Evolutionary conservation across 73 alveolate genomes (phyloP).

Genomic region (Stentor roeselii): DNA sequence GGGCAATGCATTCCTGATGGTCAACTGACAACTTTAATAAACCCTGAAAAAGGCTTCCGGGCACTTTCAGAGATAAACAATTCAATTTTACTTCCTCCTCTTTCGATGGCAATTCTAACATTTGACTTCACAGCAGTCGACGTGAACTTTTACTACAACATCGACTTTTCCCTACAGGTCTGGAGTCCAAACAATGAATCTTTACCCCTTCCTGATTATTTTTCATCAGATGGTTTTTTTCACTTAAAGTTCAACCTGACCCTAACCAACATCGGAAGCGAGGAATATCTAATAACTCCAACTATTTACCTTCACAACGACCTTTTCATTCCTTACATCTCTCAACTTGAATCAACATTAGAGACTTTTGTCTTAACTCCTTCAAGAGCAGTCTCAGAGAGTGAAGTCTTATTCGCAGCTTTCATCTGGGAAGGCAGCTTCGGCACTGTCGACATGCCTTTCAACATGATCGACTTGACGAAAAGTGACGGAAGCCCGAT

Average conservation of each 20-base stretch:
- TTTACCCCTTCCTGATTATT: neutral
- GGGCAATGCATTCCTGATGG: conserved; percentile 45
- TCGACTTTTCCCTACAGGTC: neutral
- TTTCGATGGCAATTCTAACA: neutral
- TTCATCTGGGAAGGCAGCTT: conserved; percentile 18
- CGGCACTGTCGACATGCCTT: conserved; percentile 46
- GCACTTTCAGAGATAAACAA: conserved; percentile 35
- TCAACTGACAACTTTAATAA: neutral
- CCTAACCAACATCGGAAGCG: neutral
- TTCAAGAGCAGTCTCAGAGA: conserved; percentile 33
- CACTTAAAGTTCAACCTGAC: neutral
- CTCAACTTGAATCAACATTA: conserved; percentile 32
- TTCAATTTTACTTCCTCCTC: neutral
- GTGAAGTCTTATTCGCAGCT: conserved; percentile 1
- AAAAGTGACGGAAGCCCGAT: conserved; percentile 37
- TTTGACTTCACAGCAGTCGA: conserved; percentile 2
- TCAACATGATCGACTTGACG: conserved; percentile 46
- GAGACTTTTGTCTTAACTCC: neutral
- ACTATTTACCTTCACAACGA: conserved; percentile 42
- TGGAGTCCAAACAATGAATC: neutral
- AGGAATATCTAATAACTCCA: neutral
- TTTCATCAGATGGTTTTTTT: neutral
- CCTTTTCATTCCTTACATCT: conserved; percentile 44
- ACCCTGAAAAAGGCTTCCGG: conserved; percentile 11
- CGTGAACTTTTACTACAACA: conserved; percentile 2